These are phyloP conservation scores for Epichloe uncinata DNA, from an alignment of 2,329 filamentous ascomycete genomes.

Conservation along the genomic window DNA sequence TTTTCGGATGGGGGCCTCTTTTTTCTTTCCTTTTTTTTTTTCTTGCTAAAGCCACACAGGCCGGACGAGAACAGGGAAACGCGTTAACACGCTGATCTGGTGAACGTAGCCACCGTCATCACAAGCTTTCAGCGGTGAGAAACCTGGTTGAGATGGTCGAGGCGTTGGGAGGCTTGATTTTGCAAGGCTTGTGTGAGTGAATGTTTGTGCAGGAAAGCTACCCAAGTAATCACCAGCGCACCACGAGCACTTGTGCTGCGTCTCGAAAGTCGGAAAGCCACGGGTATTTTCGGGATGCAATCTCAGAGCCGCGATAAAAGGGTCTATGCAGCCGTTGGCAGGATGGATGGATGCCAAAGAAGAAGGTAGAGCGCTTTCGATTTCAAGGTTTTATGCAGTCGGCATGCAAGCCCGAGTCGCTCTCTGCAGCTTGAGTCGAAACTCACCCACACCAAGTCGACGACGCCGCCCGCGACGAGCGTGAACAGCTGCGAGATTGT, in stretches of 20 bases:
- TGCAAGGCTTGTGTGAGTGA: background rate
- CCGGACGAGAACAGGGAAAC: background rate
- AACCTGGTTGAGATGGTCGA: background rate
- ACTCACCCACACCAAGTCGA: background rate
- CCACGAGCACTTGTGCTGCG: background rate
- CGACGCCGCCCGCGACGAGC: background rate
- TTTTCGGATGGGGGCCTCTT: background rate
- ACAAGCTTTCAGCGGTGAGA: conserved; percentile 3
- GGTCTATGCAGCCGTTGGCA: background rate
- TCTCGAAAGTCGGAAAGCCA: background rate
- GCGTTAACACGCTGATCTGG: conserved; percentile 3
- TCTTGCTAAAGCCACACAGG: background rate
- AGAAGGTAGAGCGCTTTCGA: background rate
- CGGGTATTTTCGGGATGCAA: background rate
- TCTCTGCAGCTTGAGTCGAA: background rate
- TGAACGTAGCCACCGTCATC: conserved; percentile 2
- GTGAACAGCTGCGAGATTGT: background rate
- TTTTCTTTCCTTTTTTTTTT: background rate
- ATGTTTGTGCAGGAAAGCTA: background rate
- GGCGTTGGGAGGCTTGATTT: background rate
- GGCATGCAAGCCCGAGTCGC: background rate
- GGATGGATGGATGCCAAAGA: background rate
- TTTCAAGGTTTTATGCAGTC: background rate
- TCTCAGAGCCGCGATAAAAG: background rate
- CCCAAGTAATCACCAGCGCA: background rate